Base-by-base conservation (phyloP, 441 rosid genomes). In the Pelargonium citronellum region DNA sequence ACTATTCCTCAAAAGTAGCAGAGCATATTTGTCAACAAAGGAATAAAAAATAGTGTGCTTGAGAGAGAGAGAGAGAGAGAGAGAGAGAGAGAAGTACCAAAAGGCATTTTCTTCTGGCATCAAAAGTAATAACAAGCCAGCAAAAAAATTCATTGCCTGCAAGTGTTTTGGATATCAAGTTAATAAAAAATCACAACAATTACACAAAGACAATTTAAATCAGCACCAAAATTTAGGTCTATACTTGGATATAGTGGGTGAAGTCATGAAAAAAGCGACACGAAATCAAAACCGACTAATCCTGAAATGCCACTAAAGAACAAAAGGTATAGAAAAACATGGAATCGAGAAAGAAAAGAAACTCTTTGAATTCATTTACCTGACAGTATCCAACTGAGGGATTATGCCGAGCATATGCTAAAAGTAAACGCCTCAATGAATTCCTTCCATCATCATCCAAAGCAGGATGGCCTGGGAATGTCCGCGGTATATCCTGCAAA, bases 31-130 rank as follows among this genome's bases (percentile, higher is more conserved):
- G 11, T 9, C 34, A 22, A 60, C 64, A 60, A 19, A 60, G 64
- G n/a, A 20, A 19, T 60, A 19, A 12, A 60, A 27, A 11, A 70
- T 19, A 27, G 10, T 30, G 39, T 51, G 49, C 16, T 17, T 62
- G 61, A 51, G 30, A 27, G 16, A 30, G 53, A 19, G 53, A n/a
- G 30, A 27, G 46, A 41, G 46, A 41, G 61, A n/a, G 69, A 71
- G 66, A 19, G 61, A 55, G 65, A 72, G 49, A 39, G 71, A 41
- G 43, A 64, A 66, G 63, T 87, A 89, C 94, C 94, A 89, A 79
- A 89, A 89, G 68, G 94, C 94, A 79, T 89, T 85, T 79, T 89
- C 94, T 74, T 89, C 94, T 19, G 94, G 91, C 91, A 89, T 89
- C 81, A 89, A 64, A 58, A 89, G 90, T 76, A 89, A 85, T 74